These are phyloP conservation scores for Polytolypa hystricis DNA, from an alignment of 2,329 filamentous ascomycete genomes.

Conservation along the genomic window DNA sequence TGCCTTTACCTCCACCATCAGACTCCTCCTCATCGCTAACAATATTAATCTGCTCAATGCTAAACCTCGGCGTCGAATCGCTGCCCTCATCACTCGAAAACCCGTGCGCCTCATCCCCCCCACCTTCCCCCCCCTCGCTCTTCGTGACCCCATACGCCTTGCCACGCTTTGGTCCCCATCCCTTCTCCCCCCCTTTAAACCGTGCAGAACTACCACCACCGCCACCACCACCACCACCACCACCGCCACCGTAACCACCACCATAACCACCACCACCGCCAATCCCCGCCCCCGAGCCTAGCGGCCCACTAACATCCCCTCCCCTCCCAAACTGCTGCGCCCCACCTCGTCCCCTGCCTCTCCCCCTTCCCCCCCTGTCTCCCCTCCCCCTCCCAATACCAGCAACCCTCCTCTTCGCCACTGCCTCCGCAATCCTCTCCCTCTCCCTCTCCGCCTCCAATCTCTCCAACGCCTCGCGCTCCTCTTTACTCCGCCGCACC, in stretches of 20 bases:
- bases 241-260: slow-evolving; percentile 16
- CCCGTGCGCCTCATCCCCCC: slow-evolving; percentile 16
- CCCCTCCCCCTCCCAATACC: slow-evolving; percentile 8
- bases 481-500: slow-evolving; percentile 33
- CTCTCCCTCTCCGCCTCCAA: slow-evolving; percentile 31
- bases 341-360: slow-evolving; percentile 20
- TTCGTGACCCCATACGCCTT: slow-evolving; percentile 15
- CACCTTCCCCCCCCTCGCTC: slow-evolving; percentile 17
- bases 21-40: slow-evolving; percentile 40
- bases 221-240: slow-evolving; percentile 19
- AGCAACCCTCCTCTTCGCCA: slow-evolving; percentile 15
- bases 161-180: slow-evolving; percentile 15
- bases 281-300: slow-evolving; percentile 19
- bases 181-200: slow-evolving; percentile 18
- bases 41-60: slow-evolving; percentile 48
- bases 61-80: slow-evolving; percentile 35
- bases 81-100: slow-evolving; percentile 40
- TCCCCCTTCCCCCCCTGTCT: slow-evolving; percentile 23
- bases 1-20: slow-evolving; percentile 20
- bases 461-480: slow-evolving; percentile 33
- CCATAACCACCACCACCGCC: slow-evolving; percentile 15
- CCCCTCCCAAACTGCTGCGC: slow-evolving; percentile 20
- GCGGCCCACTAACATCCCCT: slow-evolving; percentile 19
- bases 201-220: slow-evolving; percentile 12
- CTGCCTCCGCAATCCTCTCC: slow-evolving; percentile 30